These are phyloP conservation scores for Conticribra guillardii DNA, from an alignment of 108 stramenopile genomes.

Conservation along the genomic window DNA sequence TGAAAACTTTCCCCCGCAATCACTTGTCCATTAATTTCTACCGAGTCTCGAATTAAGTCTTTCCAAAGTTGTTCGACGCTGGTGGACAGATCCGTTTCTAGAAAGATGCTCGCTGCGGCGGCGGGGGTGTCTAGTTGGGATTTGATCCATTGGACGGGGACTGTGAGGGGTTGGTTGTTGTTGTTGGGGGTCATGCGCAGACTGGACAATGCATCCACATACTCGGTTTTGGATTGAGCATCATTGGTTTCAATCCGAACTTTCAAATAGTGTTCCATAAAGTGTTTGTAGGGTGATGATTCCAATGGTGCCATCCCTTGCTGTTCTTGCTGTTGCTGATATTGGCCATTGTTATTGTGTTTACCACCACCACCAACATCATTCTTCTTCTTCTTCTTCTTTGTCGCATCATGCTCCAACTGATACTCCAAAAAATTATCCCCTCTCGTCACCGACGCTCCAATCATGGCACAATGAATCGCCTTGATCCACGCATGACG, in stretches of 20 bases:
- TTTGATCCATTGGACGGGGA: slow-evolving; percentile 85
- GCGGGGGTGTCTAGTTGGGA: slow-evolving; percentile 53
- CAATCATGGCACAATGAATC: slow-evolving; percentile 81
- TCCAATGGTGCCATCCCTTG: slow-evolving; percentile 41
- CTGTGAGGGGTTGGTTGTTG: too few relatives aligned
- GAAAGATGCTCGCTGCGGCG: slow-evolving; percentile 53
- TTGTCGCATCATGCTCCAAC: slow-evolving; percentile 33
- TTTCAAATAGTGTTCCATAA: slow-evolving; percentile 62
- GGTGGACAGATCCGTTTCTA: slow-evolving; percentile 53
- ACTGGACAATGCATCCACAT: slow-evolving; percentile 53
- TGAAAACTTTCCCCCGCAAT: slow-evolving; percentile 67
- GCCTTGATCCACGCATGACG: slow-evolving; percentile 78
- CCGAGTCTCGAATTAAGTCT: slow-evolving; percentile 76
- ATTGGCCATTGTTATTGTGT: too few relatives aligned
- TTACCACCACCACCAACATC: too few relatives aligned
- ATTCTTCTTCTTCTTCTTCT: slow-evolving; percentile 24
- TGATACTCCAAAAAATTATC: slow-evolving; percentile 56
- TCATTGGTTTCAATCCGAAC: slow-evolving; percentile 47
- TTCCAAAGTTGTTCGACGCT: slow-evolving; percentile 80
- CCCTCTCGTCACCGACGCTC: slow-evolving; percentile 71
- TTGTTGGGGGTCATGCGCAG: slow-evolving; percentile 28
- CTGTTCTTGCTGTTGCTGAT: too few relatives aligned
- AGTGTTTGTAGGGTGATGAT: slow-evolving; percentile 68
- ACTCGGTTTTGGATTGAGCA: slow-evolving; percentile 66
- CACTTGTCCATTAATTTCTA: slow-evolving; percentile 75